Evolutionary conservation across 495 filamentous ascomycete genomes (phyloP), one percentile per base, ranked within the genome.

Genomic region (Penicillium taxi): DNA sequence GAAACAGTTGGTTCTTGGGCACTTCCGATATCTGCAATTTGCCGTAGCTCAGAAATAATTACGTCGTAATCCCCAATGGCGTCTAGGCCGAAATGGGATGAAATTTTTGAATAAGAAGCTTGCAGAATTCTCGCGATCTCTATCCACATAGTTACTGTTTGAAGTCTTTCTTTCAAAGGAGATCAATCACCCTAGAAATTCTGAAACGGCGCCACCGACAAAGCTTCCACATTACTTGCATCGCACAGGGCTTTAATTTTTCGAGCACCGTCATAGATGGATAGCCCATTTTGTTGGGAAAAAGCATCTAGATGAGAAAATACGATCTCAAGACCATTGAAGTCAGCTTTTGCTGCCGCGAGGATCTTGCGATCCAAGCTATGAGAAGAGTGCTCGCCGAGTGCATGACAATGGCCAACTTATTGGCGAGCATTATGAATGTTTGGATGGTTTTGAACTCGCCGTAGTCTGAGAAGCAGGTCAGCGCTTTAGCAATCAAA

Each of bases 121-220:
- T 60, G 38, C 0, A 86, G 66, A 9, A 64, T 56, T 22, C 72
- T 66, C 5, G 75, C 76, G 3, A 86, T 54, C 29, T 72, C 45
- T 23, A 88, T 72, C 82, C 81, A 86, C n/a, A 77, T 60, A 9
- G 56, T 50, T n/a, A 82, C 69, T 41, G 78, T 69, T 8, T 71
- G 53, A 15, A 86, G 61, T 52, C 84, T 70, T 11, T 74, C 61
- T 5, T 75, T 48, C 11, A 75, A 60, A 4, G 64, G 48, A 5
- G 55, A 58, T 30, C 65, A 59, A 15, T 59, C 39, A 14, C 82
- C 82, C 48, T 86, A 81, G 59, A 78, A 84, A 51, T 84, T 79
- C 61, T 77, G 74, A 51, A 86, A 86, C 5, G 82, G 81, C 46
- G 86, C 81, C 3, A 87, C 60, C 20, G 78, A 77, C 16, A 86